Percentiles rank a stretch among this genome's conserved stretches.
Evolutionary conservation across 108 stramenopile species (phyloP).

Genomic region (Cyclotella atomus): DNA sequence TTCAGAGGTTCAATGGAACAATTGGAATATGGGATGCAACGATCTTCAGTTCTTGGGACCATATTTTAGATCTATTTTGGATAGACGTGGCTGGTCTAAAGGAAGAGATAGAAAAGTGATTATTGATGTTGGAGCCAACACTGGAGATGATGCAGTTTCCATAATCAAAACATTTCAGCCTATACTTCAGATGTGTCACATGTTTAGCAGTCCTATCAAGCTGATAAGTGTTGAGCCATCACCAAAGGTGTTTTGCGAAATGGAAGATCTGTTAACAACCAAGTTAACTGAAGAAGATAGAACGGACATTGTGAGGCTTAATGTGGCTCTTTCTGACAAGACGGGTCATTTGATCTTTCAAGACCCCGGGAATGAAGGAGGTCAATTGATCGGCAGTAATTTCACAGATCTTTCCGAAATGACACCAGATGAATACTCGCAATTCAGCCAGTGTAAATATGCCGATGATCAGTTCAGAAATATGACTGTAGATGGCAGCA

Average conservation of each 20-base stretch:
- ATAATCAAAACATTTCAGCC: slow-evolving; percentile 4
- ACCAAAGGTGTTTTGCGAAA: slow-evolving; percentile 27
- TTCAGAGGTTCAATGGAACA: slow-evolving; percentile 7
- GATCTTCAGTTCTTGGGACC: slow-evolving; percentile 11
- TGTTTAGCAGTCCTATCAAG: neutral
- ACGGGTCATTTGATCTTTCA: slow-evolving; percentile 6
- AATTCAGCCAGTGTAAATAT: neutral
- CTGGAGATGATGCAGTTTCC: slow-evolving; percentile 8
- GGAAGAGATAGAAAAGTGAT: slow-evolving; percentile 7
- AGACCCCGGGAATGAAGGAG: slow-evolving; percentile 17
- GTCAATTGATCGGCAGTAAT: neutral
- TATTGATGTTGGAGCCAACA: slow-evolving; percentile 23
- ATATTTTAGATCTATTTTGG: slow-evolving; percentile 10
- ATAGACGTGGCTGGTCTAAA: neutral
- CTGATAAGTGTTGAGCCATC: slow-evolving; percentile 16
- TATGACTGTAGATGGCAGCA: neutral
- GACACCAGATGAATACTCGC: neutral
- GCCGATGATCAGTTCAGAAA: neutral
- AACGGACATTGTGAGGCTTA: neutral
- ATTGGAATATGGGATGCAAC: slow-evolving; percentile 24
- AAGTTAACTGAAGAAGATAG: neutral
- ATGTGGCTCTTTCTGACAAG: slow-evolving; percentile 11
- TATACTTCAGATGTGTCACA: slow-evolving; percentile 11
- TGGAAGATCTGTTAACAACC: neutral
- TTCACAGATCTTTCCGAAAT: slow-evolving; percentile 3